Evolutionary conservation across 805 yeast genomes (phyloP), one percentile per base, ranked within the genome.

Genomic region (Candida ficus): DNA sequence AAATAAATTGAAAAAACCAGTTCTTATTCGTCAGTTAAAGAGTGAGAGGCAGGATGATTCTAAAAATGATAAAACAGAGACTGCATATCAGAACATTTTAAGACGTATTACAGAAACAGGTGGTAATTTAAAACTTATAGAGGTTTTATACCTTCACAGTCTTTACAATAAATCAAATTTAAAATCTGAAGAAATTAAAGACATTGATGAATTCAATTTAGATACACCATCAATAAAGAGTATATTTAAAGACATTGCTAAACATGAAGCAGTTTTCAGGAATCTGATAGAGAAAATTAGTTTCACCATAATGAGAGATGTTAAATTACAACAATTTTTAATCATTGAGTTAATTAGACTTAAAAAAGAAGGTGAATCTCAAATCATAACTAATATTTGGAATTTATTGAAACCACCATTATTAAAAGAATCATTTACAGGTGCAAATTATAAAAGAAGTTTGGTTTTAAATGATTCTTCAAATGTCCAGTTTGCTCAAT

Each of bases 111-210:
- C 25, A 11, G 42, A 43, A 17, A 45, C 48, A 2, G 48, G 40
- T 29, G 49, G 46, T 16, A 45, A 45, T 36, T 23, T 45, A 17
- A 37, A 33, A 11, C 14, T 34, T 5, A 16, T 31, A 3, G 48
- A 45, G 21, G 23, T 45, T 7, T 5, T 45, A 3, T 20, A 27
- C 13, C 27, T 43, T 22, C 36, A 43, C 10, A 4, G 21, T 16
- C 27, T 43, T 22, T 36, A 43, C 10, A 4, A 22, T 8, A 39
- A 40, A 20, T 19, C n/a, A n/a, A n/a, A 29, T 13, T 19, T n/a
- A 16, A 21, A 18, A 7, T 16, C 28, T 10, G 19, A 16, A 4
- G 27, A 25, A 5, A 5, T 17, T 6, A 29, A 29, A 21, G 29
- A 20, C 7, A 5, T 16, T 21, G 18, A 33, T 14, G 25, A 22